phyloP scores from a whole-genome alignment of 768 basidiomycete species.

The Boletus rex-veris region DNA sequence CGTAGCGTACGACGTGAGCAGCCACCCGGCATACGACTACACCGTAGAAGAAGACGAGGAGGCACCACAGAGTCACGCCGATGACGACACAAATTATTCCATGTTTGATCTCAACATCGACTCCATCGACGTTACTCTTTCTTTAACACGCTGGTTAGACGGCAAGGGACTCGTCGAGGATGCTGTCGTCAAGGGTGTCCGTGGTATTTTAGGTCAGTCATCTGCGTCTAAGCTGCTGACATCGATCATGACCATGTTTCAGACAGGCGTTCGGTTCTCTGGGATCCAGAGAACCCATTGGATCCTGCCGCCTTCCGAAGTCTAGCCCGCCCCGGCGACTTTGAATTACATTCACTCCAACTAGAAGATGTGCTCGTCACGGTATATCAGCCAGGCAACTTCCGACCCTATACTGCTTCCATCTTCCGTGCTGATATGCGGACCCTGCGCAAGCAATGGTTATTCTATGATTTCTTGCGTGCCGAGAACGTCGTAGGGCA shows the following conservation, averaged over 20 bases:
- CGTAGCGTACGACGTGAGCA: conserved; percentile 72
- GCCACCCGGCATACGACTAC: conserved; percentile 68
- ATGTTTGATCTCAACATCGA: conserved; percentile 94
- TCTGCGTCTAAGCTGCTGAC: not conserved
- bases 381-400: conserved; percentile 88
- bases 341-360: conserved; percentile 84
- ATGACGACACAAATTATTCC: conserved; percentile 71
- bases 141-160: conserved; percentile 88
- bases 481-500: conserved; percentile 97
- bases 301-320: conserved; percentile 83
- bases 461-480: conserved; percentile 88
- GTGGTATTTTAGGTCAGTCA: conserved; percentile 80
- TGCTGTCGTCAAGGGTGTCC: conserved; percentile 89
- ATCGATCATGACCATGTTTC: not conserved
- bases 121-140: conserved; percentile 92
- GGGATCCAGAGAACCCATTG: conserved; percentile 79
- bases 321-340: conserved; percentile 71
- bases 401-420: conserved; percentile 87
- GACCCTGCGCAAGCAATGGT: conserved; percentile 84
- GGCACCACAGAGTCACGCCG: conserved; percentile 25
- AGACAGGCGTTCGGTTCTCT: conserved; percentile 87
- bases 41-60: conserved; percentile 59
- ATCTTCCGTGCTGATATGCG: conserved; percentile 91
- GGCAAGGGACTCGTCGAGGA: conserved; percentile 91
- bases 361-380: conserved; percentile 93